Evolutionary conservation across 108 stramenopile species (phyloP).

Genomic region (Halocafeteria seosinensis): DNA sequence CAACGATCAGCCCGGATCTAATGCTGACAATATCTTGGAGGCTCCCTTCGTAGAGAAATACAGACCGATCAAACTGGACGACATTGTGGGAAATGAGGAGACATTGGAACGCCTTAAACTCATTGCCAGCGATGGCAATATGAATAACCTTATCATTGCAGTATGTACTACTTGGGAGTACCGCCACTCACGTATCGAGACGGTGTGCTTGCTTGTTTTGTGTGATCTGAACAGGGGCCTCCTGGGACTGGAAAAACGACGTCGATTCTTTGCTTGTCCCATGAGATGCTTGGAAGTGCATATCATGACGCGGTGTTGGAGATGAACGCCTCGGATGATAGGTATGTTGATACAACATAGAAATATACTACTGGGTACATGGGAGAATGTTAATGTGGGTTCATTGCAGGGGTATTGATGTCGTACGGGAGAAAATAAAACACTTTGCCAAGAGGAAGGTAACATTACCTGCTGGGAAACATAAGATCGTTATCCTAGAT

Average conservation of each 20-base stretch:
- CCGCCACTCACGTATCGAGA: background rate
- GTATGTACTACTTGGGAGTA: background rate
- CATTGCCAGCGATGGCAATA: conserved; percentile 81
- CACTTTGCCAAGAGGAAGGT: conserved; percentile 86
- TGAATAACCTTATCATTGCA: conserved; percentile 73
- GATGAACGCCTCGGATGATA: conserved; percentile 90
- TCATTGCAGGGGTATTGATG: conserved; percentile 78
- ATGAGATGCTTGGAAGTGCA: conserved; percentile 13
- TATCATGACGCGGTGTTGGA: conserved; percentile 34
- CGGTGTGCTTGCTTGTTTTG: background rate
- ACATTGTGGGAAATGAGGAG: conserved; percentile 93
- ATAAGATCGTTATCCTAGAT: conserved; percentile 95
- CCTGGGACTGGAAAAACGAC: conserved; percentile 25
- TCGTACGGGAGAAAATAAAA: conserved; percentile 92
- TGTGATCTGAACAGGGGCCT: conserved; percentile 8
- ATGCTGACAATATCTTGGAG: no score
- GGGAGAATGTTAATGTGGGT: no score
- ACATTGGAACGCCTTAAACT: conserved; percentile 66
- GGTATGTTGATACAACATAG: no score
- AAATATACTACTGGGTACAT: no score
- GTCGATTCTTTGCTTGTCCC: conserved; percentile 12
- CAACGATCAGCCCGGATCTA: no score
- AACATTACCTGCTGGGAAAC: conserved; percentile 38
- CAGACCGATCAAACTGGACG: conserved; percentile 37
- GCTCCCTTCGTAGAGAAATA: background rate